Conservation (phyloP, 768 basidiomycete species). For the Saitozyma podzolica region DNA sequence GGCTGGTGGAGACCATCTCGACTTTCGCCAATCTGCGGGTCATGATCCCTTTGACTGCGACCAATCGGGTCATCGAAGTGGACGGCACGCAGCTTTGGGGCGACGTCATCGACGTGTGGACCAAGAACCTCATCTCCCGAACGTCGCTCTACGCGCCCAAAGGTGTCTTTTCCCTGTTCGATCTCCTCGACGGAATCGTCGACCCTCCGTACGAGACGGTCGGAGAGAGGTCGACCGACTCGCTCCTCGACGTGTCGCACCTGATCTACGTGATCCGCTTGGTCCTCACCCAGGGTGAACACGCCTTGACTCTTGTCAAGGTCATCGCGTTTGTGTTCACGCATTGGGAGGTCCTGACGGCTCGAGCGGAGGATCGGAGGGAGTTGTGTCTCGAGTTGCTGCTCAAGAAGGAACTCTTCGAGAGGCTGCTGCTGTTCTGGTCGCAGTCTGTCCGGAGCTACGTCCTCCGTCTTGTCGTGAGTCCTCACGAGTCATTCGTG, state of each 20-base stretch:
- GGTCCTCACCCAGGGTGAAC: slow-evolving; percentile 54
- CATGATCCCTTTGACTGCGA: slow-evolving; percentile 32
- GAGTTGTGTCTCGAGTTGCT: slow-evolving; percentile 53
- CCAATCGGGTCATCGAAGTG: slow-evolving; percentile 37
- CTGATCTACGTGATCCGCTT: slow-evolving; percentile 52
- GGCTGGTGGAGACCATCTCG: slow-evolving; percentile 54
- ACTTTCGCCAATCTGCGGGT: slow-evolving; percentile 47
- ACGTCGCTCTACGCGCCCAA: slow-evolving; percentile 55
- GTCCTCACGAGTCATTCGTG: slow-evolving; percentile 13
- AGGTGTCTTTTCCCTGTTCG: slow-evolving; percentile 55
- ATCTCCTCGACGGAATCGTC: slow-evolving; percentile 55
- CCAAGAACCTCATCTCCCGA: slow-evolving; percentile 51
- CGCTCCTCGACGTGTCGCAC: slow-evolving; percentile 53
- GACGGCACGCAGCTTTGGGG: slow-evolving; percentile 51
- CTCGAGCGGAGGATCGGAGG: slow-evolving; percentile 48
- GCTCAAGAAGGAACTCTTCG: slow-evolving; percentile 53
- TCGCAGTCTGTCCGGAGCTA: slow-evolving; percentile 50
- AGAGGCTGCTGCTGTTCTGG: slow-evolving; percentile 55
- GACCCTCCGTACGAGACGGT: slow-evolving; percentile 46
- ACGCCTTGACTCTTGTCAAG: slow-evolving; percentile 55
- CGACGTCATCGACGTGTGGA: slow-evolving; percentile 53
- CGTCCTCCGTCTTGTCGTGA: slow-evolving; percentile 53
- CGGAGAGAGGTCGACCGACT: slow-evolving; percentile 12
- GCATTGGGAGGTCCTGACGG: slow-evolving; percentile 54
- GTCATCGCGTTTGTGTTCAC: slow-evolving; percentile 55